Evolutionary conservation across 1,284 basidiomycete species (phyloP).

Genomic region (Pterulicium gracile): DNA sequence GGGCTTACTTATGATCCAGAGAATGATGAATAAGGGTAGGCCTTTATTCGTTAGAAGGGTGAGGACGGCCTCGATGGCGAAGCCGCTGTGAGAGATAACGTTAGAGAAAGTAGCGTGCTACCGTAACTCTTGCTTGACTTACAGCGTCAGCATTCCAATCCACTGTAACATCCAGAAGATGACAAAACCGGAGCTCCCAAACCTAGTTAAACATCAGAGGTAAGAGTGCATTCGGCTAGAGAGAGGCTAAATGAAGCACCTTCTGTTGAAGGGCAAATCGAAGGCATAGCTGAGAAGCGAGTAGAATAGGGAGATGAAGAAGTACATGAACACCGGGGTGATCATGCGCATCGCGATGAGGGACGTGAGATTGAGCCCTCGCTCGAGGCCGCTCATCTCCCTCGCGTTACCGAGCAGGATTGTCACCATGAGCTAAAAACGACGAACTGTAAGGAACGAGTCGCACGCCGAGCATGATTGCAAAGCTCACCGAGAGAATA

Average conservation of each 20-base stretch:
- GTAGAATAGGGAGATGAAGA: conserved; percentile 36
- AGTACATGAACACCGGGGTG: conserved; percentile 45
- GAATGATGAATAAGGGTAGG: conserved; percentile 48
- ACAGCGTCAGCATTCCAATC: conserved; percentile 49
- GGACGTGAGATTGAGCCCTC: conserved; percentile 37
- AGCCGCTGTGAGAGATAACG: conserved; percentile 20
- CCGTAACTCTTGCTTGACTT: conserved; percentile 13
- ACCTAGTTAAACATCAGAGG: conserved; percentile 18
- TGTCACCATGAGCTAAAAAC: neutral
- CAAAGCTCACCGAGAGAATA: conserved; percentile 21
- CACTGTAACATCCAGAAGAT: conserved; percentile 70
- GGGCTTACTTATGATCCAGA: conserved; percentile 55
- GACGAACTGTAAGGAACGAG: neutral
- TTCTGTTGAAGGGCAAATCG: conserved; percentile 43
- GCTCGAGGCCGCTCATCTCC: conserved; percentile 34
- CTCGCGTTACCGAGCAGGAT: conserved; percentile 17
- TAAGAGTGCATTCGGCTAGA: neutral
- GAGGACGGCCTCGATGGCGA: conserved; percentile 54
- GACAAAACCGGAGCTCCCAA: conserved; percentile 51
- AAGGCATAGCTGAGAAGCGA: conserved; percentile 57
- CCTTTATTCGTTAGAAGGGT: conserved; percentile 42
- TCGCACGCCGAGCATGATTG: conserved; percentile 17
- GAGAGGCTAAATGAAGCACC: conserved; percentile 20
- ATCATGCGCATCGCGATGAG: conserved; percentile 46
- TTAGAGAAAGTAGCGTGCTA: neutral